A percentile compares a stretch with the other conserved stretches of the same genome.
These are phyloP conservation scores for Hypholoma fasciculare DNA, from an alignment of 768 basidiomycete genomes.

Conservation along the genomic window DNA sequence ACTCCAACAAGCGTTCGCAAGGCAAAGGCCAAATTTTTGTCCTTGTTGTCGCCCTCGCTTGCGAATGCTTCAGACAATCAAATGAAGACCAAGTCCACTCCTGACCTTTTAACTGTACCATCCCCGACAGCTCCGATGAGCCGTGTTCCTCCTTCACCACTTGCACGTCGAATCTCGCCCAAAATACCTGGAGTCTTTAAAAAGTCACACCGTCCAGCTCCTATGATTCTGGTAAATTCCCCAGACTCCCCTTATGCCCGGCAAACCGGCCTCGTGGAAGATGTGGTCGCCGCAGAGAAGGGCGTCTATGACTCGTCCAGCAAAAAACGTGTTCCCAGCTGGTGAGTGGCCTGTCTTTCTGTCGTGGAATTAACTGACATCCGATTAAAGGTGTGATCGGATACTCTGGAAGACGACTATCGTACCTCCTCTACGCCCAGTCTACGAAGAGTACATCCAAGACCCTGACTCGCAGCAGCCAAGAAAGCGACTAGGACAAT, in stretches of 20 bases:
- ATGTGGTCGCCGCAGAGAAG: constrained; percentile 39
- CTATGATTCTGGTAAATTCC: constrained; percentile 30
- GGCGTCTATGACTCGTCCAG: constrained; percentile 81
- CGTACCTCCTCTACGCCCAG: constrained; percentile 20
- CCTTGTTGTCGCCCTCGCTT: constrained; percentile 22
- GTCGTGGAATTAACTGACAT: neutral
- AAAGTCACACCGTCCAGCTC: constrained; percentile 24
- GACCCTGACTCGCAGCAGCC: constrained; percentile 26
- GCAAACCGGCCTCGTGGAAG: constrained; percentile 29
- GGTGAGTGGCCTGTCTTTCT: constrained; percentile 42
- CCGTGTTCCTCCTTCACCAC: constrained; percentile 1
- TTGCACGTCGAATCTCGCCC: neutral
- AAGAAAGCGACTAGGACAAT: constrained; percentile 40
- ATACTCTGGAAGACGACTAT: constrained; percentile 82
- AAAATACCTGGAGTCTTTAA: constrained; percentile 1
- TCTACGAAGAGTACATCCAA: constrained; percentile 35
- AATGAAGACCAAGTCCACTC: constrained; percentile 8
- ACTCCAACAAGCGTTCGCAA: constrained; percentile 7
- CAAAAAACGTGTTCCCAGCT: constrained; percentile 83
- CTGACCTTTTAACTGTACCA: constrained; percentile 1
- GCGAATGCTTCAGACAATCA: constrained; percentile 7
- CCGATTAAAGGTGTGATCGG: constrained; percentile 68
- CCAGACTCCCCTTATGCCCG: constrained; percentile 14
- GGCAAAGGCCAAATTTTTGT: constrained; percentile 18
- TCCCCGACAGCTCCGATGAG: constrained; percentile 6